phyloP scores from a whole-genome alignment of 345 rosid genomes.

The Alliaria petiolata region DNA sequence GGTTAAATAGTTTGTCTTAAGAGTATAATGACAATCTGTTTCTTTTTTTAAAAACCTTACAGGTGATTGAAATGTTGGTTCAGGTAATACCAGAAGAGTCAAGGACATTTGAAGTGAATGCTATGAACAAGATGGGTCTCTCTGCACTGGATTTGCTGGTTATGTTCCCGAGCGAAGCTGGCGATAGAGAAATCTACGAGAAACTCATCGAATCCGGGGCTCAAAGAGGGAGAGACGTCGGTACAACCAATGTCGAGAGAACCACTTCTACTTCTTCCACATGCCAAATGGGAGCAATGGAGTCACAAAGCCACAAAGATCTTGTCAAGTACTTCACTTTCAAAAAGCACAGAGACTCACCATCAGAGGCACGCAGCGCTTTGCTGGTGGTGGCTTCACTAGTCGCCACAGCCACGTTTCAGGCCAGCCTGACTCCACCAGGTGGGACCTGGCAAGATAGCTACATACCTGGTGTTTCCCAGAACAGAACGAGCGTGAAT shows the following conservation, averaged over 20 bases:
- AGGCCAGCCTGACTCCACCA: constrained; percentile 49
- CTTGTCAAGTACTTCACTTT: constrained; percentile 51
- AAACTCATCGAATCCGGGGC: constrained; percentile 44
- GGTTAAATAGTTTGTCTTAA: neutral
- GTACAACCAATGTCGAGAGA: neutral
- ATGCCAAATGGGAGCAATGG: constrained; percentile 1
- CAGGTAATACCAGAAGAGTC: constrained; percentile 17
- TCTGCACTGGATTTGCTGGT: constrained; percentile 44
- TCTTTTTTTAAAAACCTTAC: neutral
- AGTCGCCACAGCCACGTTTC: constrained; percentile 52
- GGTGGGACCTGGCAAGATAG: constrained; percentile 57
- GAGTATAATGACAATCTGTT: neutral
- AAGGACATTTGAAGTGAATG: constrained; percentile 37
- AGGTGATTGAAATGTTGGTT: constrained; percentile 48
- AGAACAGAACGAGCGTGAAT: constrained; percentile 14
- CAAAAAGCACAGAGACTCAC: constrained; percentile 55
- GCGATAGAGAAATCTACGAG: constrained; percentile 49
- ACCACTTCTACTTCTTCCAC: constrained; percentile 24
- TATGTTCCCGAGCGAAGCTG: constrained; percentile 60
- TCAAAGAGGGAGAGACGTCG: constrained; percentile 23
- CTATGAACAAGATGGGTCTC: constrained; percentile 40
- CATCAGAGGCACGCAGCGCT: constrained; percentile 45
- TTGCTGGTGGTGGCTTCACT: constrained; percentile 44
- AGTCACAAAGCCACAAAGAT: constrained; percentile 11
- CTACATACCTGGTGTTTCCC: neutral